Conservation (phyloP, 1,284 basidiomycete genomes). For the Ceratobasidium sp. region DNA sequence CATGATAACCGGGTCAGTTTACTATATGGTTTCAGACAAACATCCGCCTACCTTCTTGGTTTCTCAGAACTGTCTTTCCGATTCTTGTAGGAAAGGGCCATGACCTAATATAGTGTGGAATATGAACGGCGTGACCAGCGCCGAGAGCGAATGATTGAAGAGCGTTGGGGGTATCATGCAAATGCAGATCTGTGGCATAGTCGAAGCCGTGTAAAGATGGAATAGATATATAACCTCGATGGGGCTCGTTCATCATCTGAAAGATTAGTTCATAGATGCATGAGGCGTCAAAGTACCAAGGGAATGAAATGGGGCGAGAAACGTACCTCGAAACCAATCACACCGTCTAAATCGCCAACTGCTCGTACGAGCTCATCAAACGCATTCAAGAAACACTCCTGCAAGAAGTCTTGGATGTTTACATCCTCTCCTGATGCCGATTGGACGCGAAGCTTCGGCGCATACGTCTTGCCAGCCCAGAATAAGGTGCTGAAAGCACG, state of each 20-base stretch:
- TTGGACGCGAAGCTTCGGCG: conserved; percentile 74
- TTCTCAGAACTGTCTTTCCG: conserved; percentile 69
- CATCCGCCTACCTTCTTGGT: conserved; percentile 63
- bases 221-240: conserved; percentile 90
- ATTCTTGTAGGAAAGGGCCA: conserved; percentile 86
- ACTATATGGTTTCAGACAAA: not conserved
- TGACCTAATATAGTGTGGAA: conserved; percentile 81
- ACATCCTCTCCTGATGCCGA: conserved; percentile 58
- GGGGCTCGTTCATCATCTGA: conserved; percentile 97
- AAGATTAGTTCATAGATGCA: not conserved
- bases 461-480: conserved; percentile 89
- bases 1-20: not conserved
- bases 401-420: conserved; percentile 85
- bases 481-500: conserved; percentile 73
- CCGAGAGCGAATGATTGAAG: conserved; percentile 88
- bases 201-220: conserved; percentile 88
- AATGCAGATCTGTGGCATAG: conserved; percentile 94
- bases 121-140: conserved; percentile 78
- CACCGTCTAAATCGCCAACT: conserved; percentile 80
- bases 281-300: not conserved
- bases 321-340: conserved; percentile 89
- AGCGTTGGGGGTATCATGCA: conserved; percentile 85
- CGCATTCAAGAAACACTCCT: conserved; percentile 83
- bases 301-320: not conserved
- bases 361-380: conserved; percentile 77